Evolutionary conservation across 257 asterid species (phyloP), one percentile per base, ranked within the genome.

Genomic region (Cynanchum wilfordii): DNA sequence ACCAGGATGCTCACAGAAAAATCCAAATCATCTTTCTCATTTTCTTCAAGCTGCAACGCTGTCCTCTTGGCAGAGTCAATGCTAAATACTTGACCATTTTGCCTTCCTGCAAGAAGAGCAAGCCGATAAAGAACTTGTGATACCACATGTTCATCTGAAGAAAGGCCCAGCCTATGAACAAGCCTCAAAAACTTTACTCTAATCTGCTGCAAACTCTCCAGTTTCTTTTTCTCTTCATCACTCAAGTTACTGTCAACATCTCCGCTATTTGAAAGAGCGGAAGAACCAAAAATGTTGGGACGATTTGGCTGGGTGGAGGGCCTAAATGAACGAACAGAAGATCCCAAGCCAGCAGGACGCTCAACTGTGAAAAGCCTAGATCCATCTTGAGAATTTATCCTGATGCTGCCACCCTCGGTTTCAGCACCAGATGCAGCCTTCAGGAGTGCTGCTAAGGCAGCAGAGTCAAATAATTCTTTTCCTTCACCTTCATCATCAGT

Each of bases 341-440:
- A 83, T 57, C 98, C 98, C 78, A 94, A 78, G 50, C 98, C 98
- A 29, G 95, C 97, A 20, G 98, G 98, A 10, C 93, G 94, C 84
- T 94, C 98, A 30, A 91, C 89, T 4, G 96, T 84, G 88, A 94
- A 94, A 72, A 91, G 97, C 84, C 95, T 87, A 25, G 98, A 88
- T 47, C 96, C 97, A 69, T 94, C 98, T 78, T 85, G 97, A 63
- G 96, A 86, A 38, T 91, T 87, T 78, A 91, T 85, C n/a, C 91
- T 89, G 77, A 91, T 86, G 64, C 75, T 85, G 30, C 92, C 89
- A 74, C 93, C 92, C 63, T 89, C 88, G 2, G 96, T 52, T 57
- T 91, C 96, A 58, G 93, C 85, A 71, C 97, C 96, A 2, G 95
- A 87, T 56, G 97, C 97, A 63, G 97, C 98, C 84, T 94, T 91